Conservation (phyloP, 1,284 basidiomycete genomes). For the Cutaneotrichosporon sp. region DNA sequence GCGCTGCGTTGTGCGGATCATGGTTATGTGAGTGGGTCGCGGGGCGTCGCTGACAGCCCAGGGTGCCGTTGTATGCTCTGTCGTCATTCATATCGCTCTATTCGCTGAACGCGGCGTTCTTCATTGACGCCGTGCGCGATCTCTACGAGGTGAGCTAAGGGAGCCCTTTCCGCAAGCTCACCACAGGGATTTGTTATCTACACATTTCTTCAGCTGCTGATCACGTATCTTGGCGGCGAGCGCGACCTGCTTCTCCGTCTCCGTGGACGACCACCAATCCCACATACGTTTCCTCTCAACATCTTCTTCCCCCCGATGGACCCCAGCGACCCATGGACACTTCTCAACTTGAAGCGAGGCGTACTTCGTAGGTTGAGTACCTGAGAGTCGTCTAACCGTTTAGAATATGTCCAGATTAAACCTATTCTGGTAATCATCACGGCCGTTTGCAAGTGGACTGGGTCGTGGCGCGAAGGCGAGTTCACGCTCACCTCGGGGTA, state of each 20-base stretch:
- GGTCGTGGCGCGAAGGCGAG: slow-evolving; percentile 86
- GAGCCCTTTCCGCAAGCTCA: neutral
- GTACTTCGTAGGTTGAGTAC: slow-evolving; percentile 69
- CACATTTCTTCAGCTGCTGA: slow-evolving; percentile 75
- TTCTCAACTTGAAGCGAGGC: slow-evolving; percentile 88
- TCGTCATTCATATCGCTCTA: slow-evolving; percentile 89
- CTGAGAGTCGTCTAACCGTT: neutral
- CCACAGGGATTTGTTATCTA: slow-evolving; percentile 90
- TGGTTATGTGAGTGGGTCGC: slow-evolving; percentile 64
- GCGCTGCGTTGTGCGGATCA: slow-evolving; percentile 84
- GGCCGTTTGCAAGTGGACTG: slow-evolving; percentile 75
- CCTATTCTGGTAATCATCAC: slow-evolving; percentile 81
- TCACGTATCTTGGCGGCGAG: slow-evolving; percentile 87
- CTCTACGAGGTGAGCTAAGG: slow-evolving; percentile 75
- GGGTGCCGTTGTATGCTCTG: slow-evolving; percentile 84
- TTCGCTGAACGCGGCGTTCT: slow-evolving; percentile 89
- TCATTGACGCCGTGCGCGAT: slow-evolving; percentile 91
- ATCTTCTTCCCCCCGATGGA: slow-evolving; percentile 69
- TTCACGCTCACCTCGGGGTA: slow-evolving; percentile 81
- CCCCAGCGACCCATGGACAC: slow-evolving; percentile 87
- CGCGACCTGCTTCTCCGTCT: slow-evolving; percentile 83
- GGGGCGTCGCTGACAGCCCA: slow-evolving; percentile 19
- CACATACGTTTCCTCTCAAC: slow-evolving; percentile 77
- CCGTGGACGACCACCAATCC: slow-evolving; percentile 81
- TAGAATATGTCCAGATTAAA: slow-evolving; percentile 97